phyloP scores from a whole-genome alignment of 2,329 filamentous ascomycete genomes.

The Coniochaeta sp. region DNA sequence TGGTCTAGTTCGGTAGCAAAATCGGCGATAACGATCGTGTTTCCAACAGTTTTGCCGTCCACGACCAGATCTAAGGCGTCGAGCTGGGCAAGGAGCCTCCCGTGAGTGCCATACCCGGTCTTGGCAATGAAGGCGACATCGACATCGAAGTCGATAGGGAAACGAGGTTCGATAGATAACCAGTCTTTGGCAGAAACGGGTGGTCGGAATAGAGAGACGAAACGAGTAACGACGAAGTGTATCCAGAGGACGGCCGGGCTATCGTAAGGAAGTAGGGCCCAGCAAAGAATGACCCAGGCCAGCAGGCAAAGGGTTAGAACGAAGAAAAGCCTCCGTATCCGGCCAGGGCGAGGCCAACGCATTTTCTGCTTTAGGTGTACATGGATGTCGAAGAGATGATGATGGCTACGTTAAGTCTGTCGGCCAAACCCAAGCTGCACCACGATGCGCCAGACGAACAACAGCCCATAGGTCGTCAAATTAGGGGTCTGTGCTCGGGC shows the following conservation, averaged over 20 bases:
- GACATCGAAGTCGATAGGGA: conserved; percentile 31
- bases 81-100: conserved; percentile 36
- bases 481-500: neutral
- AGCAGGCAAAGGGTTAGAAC: neutral
- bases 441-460: too few relatives aligned
- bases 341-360: neutral
- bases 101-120: conserved; percentile 45
- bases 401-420: neutral
- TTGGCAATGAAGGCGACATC: conserved; percentile 45
- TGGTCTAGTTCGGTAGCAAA: conserved; percentile 26
- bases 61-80: conserved; percentile 31
- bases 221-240: conserved; percentile 13
- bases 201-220: conserved; percentile 19
- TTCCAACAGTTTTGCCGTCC: conserved; percentile 25
- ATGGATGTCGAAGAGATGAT: neutral
- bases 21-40: conserved; percentile 40
- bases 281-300: conserved; percentile 8
- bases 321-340: neutral
- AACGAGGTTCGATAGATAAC: conserved; percentile 27
- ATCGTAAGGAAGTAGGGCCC: conserved; percentile 16
- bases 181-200: conserved; percentile 29
- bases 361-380: neutral
- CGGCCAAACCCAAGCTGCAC: too few relatives aligned
- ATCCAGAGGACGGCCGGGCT: conserved; percentile 13
- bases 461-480: too few relatives aligned